Base-by-base conservation (phyloP, 208 protist genomes). In the Porcisia hertigi region DNA sequence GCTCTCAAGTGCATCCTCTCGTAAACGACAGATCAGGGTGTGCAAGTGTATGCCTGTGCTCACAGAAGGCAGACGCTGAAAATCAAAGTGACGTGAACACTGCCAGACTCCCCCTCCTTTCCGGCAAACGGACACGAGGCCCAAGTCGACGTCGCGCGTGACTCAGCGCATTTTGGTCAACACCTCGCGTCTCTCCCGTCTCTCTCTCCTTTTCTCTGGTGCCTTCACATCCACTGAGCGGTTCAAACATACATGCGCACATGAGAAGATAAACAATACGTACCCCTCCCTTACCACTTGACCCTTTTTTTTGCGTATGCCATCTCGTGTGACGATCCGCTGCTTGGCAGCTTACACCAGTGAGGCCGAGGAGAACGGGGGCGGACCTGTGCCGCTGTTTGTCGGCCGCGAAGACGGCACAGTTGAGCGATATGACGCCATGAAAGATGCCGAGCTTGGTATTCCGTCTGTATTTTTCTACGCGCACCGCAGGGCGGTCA, bases 401-500 rank as follows among this genome's bases (percentile, higher is more conserved):
- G 80, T 95, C 47, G 91, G 91, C 23, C 82, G 91, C 69, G 88
- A 91, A 47, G 88, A 93, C 71, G 91, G 91, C 57, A 91, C 86
- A n/a, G 79, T 95, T 64, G 89, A 93, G 63, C 84, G 87, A 63
- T 92, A 92, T 79, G 78, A 79, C 47, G 88, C 86, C 57, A 82
- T 86, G 45, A 82, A 89, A 49, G 82, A 88, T 55, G 86, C 86
- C 4, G 85, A 86, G 70, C 73, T 85, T n/a, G 87, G 88, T 30
- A 85, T 83, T 54, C 86, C 89, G 23, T 74, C 78, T 5, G 49
- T 87, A 39, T 83, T 77, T 23, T 85, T 94, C 36, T 87, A 83
- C 71, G 92, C 90, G 5, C 92, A 96, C 76, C 75, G 72, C 5
- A 82, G 81, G 36, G 77, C 88, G 18, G 90, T 96, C 63, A 94